phyloP scores from a whole-genome alignment of 805 yeast species.

The Danielozyma ontarioensis region DNA sequence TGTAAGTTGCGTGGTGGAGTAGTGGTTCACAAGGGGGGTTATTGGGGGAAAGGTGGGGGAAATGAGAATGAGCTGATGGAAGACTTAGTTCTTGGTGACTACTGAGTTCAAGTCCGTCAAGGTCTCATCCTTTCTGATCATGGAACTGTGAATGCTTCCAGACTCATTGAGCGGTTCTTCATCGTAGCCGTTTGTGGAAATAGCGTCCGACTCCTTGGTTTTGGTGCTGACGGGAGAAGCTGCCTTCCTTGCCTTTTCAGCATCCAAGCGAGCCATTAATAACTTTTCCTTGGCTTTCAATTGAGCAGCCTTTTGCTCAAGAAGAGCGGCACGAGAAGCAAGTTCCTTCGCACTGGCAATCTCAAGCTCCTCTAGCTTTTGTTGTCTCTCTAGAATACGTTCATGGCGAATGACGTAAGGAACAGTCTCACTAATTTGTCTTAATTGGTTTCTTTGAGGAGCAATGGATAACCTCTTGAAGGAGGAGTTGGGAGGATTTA shows the following conservation, averaged over 20 bases:
- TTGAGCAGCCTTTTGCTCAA: constrained; percentile 70
- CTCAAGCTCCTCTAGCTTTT: constrained; percentile 73
- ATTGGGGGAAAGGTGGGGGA: too few relatives aligned
- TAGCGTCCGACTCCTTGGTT: neutral
- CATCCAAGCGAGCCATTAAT: constrained; percentile 39
- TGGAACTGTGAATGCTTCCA: constrained; percentile 10
- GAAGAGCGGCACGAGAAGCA: constrained; percentile 66
- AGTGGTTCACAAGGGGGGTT: too few relatives aligned
- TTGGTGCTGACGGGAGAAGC: constrained; percentile 1
- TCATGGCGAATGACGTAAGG: constrained; percentile 82
- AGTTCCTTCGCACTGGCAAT: constrained; percentile 72
- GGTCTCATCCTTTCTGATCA: constrained; percentile 45
- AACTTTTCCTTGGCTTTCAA: constrained; percentile 61
- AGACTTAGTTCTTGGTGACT: too few relatives aligned
- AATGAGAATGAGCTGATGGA: too few relatives aligned
- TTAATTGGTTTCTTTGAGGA: constrained; percentile 55
- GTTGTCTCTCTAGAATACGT: constrained; percentile 67
- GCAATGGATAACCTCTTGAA: constrained; percentile 42
- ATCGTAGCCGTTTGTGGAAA: constrained; percentile 5
- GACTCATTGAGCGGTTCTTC: constrained; percentile 3
- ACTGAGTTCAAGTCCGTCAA: constrained; percentile 46
- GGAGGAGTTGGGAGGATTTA: constrained; percentile 22
- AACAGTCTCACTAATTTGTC: constrained; percentile 77
- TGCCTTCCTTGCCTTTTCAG: constrained; percentile 12
- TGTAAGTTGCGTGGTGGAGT: too few relatives aligned